Conservation (phyloP, 805 yeast genomes). For the Yamadazyma nakazawae region DNA sequence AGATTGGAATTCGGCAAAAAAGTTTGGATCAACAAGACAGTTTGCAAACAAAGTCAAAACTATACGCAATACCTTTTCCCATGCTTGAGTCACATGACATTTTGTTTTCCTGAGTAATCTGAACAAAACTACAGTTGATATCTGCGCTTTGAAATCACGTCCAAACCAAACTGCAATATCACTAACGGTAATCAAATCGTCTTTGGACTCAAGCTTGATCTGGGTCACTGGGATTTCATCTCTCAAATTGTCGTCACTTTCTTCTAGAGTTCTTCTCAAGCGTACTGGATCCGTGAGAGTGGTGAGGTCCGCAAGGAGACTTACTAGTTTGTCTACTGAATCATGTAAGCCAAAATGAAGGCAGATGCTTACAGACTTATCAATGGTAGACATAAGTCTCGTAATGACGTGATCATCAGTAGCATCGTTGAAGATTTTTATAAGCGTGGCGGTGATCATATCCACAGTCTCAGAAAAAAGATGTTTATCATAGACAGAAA, state of each 20-base stretch:
- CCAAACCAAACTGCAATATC: slow-evolving; percentile 84
- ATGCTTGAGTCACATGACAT: slow-evolving; percentile 49
- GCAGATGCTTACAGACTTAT: slow-evolving; percentile 79
- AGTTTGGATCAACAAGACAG: slow-evolving; percentile 61
- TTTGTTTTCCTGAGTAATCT: slow-evolving; percentile 63
- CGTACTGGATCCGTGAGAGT: slow-evolving; percentile 45
- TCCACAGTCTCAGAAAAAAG: slow-evolving; percentile 64
- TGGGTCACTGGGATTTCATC: slow-evolving; percentile 46
- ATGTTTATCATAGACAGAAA: slow-evolving; percentile 63
- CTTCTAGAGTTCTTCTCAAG: slow-evolving; percentile 16
- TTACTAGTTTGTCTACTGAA: slow-evolving; percentile 64
- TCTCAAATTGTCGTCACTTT: slow-evolving; percentile 27
- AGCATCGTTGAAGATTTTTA: slow-evolving; percentile 81
- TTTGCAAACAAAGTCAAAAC: slow-evolving; percentile 66
- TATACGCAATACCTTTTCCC: slow-evolving; percentile 60
- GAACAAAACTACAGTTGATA: slow-evolving; percentile 82
- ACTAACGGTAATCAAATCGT: slow-evolving; percentile 67
- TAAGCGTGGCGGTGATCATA: slow-evolving; percentile 65
- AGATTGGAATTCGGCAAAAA: slow-evolving; percentile 62
- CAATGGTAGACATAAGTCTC: slow-evolving; percentile 82
- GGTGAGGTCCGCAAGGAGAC: slow-evolving; percentile 64
- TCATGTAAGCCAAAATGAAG: slow-evolving; percentile 53
- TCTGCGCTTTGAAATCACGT: slow-evolving; percentile 84
- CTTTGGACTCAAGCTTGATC: slow-evolving; percentile 49
- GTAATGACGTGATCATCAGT: slow-evolving; percentile 86